Evolutionary conservation across 495 filamentous ascomycete genomes (phyloP), one percentile per base, ranked within the genome.

Genomic region (Talaromyces ruber): DNA sequence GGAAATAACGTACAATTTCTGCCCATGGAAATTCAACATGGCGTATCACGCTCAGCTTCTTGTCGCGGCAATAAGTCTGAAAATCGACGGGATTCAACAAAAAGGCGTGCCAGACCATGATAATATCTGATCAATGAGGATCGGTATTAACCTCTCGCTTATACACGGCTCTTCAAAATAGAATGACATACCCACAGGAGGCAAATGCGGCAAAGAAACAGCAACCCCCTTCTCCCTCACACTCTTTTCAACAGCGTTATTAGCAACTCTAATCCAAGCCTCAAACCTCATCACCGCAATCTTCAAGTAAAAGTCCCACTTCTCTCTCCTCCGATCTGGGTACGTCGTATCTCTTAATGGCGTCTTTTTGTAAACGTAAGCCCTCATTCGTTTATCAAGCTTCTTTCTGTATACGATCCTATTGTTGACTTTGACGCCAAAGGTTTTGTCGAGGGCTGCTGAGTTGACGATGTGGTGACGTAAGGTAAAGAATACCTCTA

Each of bases 401-500:
- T 32, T 53, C 18, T 32, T 54, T 9, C 59, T 7, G 43, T 53
- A 61, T 11, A 61, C 59, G n/a, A 39, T 32, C 5, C 26, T 51
- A 6, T 25, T 22, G 14, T 12, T 16, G 16, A 37, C 9, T 21
- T 14, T 43, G 14, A 68, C 57, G 4, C 56, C 66, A 21, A 68
- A 64, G 2, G 54, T 37, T 11, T 1, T 24, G 55, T 68, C 67
- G 0, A 70, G 50, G 2, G 29, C 39, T 6, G 53, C 52, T 26
- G 53, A 61, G 9, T 58, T 58, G 14, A 71, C 50, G 3, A 70
- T 65, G 4, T 52, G 43, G 6, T 39, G 6, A n/a, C 67, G 70
- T 16, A 75, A 57, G 4, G 22, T 34, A 37, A 63, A 62, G 39
- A 75, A 72, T 8, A 62, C 64, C 37, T 74, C 67, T 4, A 76